Evolutionary conservation across 257 asterid species (phyloP).

Genomic region (Lavandula angustifolia): DNA sequence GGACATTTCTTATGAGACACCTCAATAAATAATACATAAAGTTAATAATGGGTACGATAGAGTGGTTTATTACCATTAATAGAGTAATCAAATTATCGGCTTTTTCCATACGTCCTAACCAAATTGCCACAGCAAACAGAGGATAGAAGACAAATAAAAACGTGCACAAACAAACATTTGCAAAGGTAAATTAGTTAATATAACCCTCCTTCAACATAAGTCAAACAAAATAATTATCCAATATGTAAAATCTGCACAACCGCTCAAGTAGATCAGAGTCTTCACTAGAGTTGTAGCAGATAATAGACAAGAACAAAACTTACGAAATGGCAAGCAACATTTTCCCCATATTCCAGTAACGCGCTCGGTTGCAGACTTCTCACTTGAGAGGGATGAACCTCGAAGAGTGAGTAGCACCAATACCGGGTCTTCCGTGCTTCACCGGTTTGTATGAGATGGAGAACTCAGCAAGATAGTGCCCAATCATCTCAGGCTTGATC

Average conservation of each 20-base stretch:
- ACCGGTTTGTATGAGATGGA: slow-evolving; percentile 46
- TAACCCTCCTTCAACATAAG: slow-evolving; percentile 7
- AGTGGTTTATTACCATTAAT: no score
- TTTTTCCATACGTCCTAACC: no score
- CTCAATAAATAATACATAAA: no score
- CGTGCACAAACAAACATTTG: neutral
- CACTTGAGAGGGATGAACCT: slow-evolving; percentile 85
- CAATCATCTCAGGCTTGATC: slow-evolving; percentile 55
- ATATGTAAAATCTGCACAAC: slow-evolving; percentile 2
- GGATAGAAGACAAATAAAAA: no score
- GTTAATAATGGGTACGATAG: no score
- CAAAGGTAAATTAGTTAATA: neutral
- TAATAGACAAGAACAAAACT: slow-evolving; percentile 17
- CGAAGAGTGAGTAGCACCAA: slow-evolving; percentile 90
- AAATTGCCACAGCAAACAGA: no score
- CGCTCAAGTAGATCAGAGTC: neutral
- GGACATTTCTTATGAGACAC: no score
- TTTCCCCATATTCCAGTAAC: no score
- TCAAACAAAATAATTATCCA: slow-evolving; percentile 19
- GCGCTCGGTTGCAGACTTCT: neutral
- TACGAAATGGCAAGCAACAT: neutral
- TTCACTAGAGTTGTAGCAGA: slow-evolving; percentile 7
- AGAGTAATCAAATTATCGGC: no score
- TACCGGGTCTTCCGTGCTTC: slow-evolving; percentile 92
- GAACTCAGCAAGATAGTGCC: slow-evolving; percentile 52